These are phyloP conservation scores for Kalmusia sp. DNA, from an alignment of 2,329 filamentous ascomycete genomes.

Conservation along the genomic window DNA sequence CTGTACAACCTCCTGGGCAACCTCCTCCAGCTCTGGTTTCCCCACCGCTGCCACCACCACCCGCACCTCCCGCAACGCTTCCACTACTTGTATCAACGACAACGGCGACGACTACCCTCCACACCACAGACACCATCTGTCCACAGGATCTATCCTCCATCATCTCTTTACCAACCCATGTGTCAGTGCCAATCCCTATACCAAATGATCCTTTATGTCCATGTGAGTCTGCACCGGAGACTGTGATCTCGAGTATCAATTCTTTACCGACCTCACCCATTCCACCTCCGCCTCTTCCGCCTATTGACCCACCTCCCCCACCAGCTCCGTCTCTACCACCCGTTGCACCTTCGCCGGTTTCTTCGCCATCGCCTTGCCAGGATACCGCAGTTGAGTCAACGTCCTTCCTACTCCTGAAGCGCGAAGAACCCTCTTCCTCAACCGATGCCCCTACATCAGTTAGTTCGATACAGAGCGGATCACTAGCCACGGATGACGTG, in stretches of 20 bases:
- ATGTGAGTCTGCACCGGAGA: slow-evolving; percentile 12
- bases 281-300: not conserved
- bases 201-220: slow-evolving; percentile 13
- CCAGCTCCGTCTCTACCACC: not conserved
- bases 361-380: not conserved
- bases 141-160: not conserved
- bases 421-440: not conserved
- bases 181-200: slow-evolving; percentile 9
- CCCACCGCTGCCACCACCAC: not conserved
- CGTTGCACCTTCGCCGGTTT: not conserved
- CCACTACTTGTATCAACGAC: slow-evolving; percentile 1
- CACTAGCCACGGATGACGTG: not conserved
- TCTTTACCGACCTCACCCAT: not conserved
- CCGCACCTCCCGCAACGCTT: not conserved
- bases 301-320: not conserved
- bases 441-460: not conserved
- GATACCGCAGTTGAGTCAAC: not conserved
- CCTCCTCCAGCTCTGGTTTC: not conserved
- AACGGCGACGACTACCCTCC: slow-evolving; percentile 18
- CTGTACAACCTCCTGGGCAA: not conserved
- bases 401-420: not conserved
- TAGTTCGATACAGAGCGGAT: not conserved
- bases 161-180: not conserved
- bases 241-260: not conserved
- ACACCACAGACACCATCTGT: slow-evolving; percentile 17